Base-by-base conservation (phyloP, 2,329 filamentous ascomycete genomes). In the Colletotrichum tofieldiae region DNA sequence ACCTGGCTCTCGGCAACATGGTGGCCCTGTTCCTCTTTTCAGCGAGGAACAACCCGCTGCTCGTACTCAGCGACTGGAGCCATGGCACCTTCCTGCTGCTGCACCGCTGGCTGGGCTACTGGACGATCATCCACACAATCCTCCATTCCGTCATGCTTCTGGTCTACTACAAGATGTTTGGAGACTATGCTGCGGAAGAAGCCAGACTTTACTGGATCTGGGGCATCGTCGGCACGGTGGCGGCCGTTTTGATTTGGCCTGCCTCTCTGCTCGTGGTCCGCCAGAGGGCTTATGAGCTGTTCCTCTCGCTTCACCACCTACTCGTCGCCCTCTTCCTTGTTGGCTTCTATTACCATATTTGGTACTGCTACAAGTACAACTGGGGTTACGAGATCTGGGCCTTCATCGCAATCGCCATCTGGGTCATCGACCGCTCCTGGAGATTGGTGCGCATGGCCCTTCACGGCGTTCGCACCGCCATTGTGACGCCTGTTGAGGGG, bases 371-470 rank as follows among this genome's bases (percentile, higher is more conserved):
- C 59, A 55, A 66, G 2, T 75, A 76, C 69, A 65, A 52, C 20
- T 76, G 72, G 72, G 75, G 75, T 12, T 76, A 76, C 55, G 75
- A 76, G 54, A 76, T 75, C 49, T 76, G 74, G 74, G 67, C 70
- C 9, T 76, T 75, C 47, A 54, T 76, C 55, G 71, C 73, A 2
- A 65, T 63, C 8, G 74, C 58, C 23, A 67, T 75, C 52, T 76
- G 75, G 75, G 69, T 43, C 18, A 51, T 49, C 18, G 75, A 76
- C 32, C 65, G 75, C 2, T 26, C 74, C 2, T 65, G 29, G 29
- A 32, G 29, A 3, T 32, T 32, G 29, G 29, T 32, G 29, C 29
- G 29, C 29, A 32, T 32, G 29, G 29, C 29, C 29, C 29, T 32
- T 6, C 4, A 32, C 29, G 29, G 29, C 29, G 29, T 32, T 32